Evolutionary conservation across 495 filamentous ascomycete genomes (phyloP).

Genomic region (Astrothelium macrocarpum): DNA sequence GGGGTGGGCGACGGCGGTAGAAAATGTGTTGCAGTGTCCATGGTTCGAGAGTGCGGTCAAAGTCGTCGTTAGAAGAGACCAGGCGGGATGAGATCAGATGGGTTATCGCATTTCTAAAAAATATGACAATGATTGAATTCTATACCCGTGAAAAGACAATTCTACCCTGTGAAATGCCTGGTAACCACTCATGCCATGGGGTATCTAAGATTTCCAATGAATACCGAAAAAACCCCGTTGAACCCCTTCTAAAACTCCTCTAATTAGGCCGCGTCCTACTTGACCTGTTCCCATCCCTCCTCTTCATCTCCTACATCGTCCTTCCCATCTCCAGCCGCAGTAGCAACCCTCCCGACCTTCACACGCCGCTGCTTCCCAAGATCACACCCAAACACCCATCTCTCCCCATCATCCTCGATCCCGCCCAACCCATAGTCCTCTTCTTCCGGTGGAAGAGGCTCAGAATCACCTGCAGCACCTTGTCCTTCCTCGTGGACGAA

Average conservation of each 20-base stretch:
- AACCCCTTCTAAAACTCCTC: neutral
- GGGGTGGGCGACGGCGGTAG: constrained; percentile 9
- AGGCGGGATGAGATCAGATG: neutral
- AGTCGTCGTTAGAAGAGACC: neutral
- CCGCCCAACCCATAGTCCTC: neutral
- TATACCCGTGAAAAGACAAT: too few relatives aligned
- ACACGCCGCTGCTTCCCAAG: neutral
- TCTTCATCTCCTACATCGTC: neutral
- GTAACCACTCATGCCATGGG: too few relatives aligned
- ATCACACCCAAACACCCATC: neutral
- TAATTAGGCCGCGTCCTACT: neutral
- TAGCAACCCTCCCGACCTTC: neutral
- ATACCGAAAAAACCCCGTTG: too few relatives aligned
- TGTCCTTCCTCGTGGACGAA: neutral
- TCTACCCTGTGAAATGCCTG: too few relatives aligned
- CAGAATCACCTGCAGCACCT: neutral
- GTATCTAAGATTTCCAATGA: too few relatives aligned
- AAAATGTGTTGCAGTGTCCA: neutral
- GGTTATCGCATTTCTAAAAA: too few relatives aligned
- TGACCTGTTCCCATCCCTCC: neutral
- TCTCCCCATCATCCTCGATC: neutral
- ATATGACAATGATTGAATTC: too few relatives aligned
- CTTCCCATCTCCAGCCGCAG: neutral
- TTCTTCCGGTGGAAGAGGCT: neutral
- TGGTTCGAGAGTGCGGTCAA: neutral